phyloP scores from a whole-genome alignment of 495 filamentous ascomycete genomes.

The Hypoxylon subgilvum region DNA sequence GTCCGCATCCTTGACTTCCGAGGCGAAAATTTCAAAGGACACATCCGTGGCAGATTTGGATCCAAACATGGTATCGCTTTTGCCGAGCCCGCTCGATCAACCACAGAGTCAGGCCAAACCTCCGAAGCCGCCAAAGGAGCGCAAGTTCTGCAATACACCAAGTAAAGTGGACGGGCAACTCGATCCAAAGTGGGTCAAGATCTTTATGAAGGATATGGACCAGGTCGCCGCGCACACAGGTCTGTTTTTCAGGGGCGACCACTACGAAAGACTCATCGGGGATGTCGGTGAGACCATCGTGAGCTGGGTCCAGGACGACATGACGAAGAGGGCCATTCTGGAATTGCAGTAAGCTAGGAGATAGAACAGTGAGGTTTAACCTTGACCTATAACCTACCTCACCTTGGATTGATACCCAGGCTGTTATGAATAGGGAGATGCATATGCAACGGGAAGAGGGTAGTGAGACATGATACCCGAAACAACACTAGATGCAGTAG shows the following conservation, averaged over 20 bases:
- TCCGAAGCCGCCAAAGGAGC: conserved; percentile 58
- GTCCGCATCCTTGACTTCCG: conserved; percentile 11
- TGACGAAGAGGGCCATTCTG: conserved; percentile 43
- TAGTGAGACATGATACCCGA: conserved; percentile 8
- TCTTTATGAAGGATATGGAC: conserved; percentile 82
- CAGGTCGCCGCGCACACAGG: conserved; percentile 86
- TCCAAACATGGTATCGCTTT: background rate
- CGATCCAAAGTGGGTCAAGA: conserved; percentile 74
- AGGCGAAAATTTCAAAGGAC: conserved; percentile 35
- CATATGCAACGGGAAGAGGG: background rate
- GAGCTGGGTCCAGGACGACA: conserved; percentile 71
- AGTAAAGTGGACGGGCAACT: conserved; percentile 49
- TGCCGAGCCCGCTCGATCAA: conserved; percentile 1
- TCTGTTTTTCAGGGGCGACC: conserved; percentile 71
- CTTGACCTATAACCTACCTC: too few relatives aligned
- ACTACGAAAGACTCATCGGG: conserved; percentile 78
- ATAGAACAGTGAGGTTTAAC: background rate
- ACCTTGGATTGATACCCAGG: background rate
- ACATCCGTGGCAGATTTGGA: conserved; percentile 1
- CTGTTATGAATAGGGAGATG: background rate
- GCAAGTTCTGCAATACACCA: conserved; percentile 81
- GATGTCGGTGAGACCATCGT: conserved; percentile 74
- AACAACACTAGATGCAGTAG: too few relatives aligned
- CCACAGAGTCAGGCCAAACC: background rate
- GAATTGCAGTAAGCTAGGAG: conserved; percentile 31